phyloP scores from a whole-genome alignment of 192 early-diverging fungal genomes.

The Blastocladiella britannica region DNA sequence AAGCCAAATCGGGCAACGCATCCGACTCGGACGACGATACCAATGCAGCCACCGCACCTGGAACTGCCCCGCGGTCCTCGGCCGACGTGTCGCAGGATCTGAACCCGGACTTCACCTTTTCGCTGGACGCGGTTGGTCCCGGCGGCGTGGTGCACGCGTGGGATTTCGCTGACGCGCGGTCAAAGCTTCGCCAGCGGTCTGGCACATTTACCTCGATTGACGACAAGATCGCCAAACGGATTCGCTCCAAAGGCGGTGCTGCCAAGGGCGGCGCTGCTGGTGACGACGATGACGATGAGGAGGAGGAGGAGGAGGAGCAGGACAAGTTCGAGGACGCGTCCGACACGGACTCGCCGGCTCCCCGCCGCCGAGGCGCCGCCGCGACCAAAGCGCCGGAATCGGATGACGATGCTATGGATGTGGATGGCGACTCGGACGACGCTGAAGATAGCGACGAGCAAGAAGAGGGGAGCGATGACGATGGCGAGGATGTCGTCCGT shows the following conservation, averaged over 20 bases:
- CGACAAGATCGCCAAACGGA: conserved; percentile 6
- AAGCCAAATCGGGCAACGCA: neutral
- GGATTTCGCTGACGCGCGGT: conserved; percentile 63
- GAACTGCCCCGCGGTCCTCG: no score
- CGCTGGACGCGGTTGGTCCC: conserved; percentile 44
- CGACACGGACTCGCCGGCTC: neutral
- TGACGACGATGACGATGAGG: conserved; percentile 13
- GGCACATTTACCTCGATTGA: conserved; percentile 14
- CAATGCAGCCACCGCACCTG: no score
- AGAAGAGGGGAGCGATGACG: conserved; percentile 17
- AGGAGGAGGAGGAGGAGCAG: conserved; percentile 6
- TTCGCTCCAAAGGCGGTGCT: conserved; percentile 9
- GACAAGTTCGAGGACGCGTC: conserved; percentile 4
- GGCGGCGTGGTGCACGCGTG: conserved; percentile 38
- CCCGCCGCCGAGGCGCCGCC: conserved; percentile 1
- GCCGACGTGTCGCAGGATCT: conserved; percentile 18
- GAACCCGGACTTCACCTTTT: conserved; percentile 55
- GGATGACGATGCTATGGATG: conserved; percentile 18
- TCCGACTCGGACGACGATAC: no score
- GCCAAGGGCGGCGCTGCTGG: conserved; percentile 12
- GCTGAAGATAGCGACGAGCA: conserved; percentile 15
- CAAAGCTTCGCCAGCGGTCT: conserved; percentile 30
- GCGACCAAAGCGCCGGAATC: conserved; percentile 5
- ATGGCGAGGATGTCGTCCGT: conserved; percentile 17
- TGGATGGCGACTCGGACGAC: conserved; percentile 27